Evolutionary conservation across 1,139 yeast genomes (phyloP), one percentile per base, ranked within the genome.

Genomic region (Lodderomyces elongisporus): DNA sequence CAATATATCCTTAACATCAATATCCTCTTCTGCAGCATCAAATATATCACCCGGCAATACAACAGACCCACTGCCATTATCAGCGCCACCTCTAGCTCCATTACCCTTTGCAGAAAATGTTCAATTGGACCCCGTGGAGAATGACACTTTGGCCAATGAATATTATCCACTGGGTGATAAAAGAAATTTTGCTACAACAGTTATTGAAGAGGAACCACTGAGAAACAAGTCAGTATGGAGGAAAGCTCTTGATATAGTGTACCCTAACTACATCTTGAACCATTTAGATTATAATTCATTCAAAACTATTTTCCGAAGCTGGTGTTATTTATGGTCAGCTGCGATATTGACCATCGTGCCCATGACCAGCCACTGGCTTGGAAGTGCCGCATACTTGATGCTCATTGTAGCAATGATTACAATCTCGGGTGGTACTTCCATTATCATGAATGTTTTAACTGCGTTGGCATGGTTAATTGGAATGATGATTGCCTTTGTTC

Each of bases 401-500:
- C 59, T 52, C 29, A 50, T 62, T 20, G 43, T 60, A 22, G 58
- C 55, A 2, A 59, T 61, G 31, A 49, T 61, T 28, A 43, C 39
- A 3, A 47, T 48, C 12, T 35, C 60, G 4, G 68, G 69, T 1
- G 66, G 65, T 1, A 36, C 44, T 3, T 54, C 55, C 35, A 38
- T 61, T 7, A 45, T 50, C 1, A 28, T 43, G 13, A 48, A 52
- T 27, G 28, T 54, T 6, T 40, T 48, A 14, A 32, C 44, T 8
- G 39, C 54, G 7, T 4, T 56, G 2, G 22, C 44, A 1, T 42
- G 50, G 26, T 42, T 54, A 6, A 21, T 47, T 10, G 54, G 47
- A 20, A 35, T 47, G 6, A 21, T 49, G 5, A 28, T 47, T 16
- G 57, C 53, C 1, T 60, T 65, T 60, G 31, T 59, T 3, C 45